Evolutionary conservation across 139 green algal species (phyloP), one percentile per base, ranked within the genome.

Genomic region (Chlorella sp.): DNA sequence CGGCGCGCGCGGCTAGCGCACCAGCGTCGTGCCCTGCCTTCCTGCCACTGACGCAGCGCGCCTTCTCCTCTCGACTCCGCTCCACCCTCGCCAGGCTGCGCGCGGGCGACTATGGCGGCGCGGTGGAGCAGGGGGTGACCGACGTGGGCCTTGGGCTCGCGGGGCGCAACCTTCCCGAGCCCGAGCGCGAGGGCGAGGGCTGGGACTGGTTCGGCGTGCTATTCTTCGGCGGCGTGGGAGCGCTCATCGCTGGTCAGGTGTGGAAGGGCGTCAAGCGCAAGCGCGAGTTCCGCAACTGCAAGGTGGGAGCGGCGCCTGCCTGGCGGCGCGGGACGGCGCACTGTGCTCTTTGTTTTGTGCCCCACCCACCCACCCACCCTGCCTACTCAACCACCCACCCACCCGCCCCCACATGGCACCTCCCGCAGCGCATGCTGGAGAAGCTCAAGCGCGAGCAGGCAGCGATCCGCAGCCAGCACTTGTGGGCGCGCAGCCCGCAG

Each of bases 61-160:
- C n/a, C n/a, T n/a, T n/a, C n/a, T n/a, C n/a, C n/a, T n/a, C n/a
- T n/a, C n/a, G n/a, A n/a, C n/a, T n/a, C n/a, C n/a, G n/a, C n/a
- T n/a, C 60, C 35, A 89, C 87, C 46, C 73, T 64, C 17, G 74
- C 83, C 2, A 48, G 59, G 42, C 81, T 93, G 43, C 73, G 77
- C 14, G 15, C 27, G 6, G 35, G 59, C 23, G 73, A 84, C 33
- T 91, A 87, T 53, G 80, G 63, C 36, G 85, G 74, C 0, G 90
- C 87, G 8, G 41, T 94, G 64, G 67, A 87, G 67, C 46, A 73
- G 1, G 83, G 72, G 0, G 67, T 88, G 27, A 77, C 85, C 15
- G 73, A 89, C 59, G 65, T 93, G 27, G 88, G 89, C 5, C 75
- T 89, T 31, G 70, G 69, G 2, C 71, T 92, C 48, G 76, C 78